Evolutionary conservation across 352 stramenopile species (phyloP), one percentile per base, ranked within the genome.

Genomic region (Globisporangium mamillatum): DNA sequence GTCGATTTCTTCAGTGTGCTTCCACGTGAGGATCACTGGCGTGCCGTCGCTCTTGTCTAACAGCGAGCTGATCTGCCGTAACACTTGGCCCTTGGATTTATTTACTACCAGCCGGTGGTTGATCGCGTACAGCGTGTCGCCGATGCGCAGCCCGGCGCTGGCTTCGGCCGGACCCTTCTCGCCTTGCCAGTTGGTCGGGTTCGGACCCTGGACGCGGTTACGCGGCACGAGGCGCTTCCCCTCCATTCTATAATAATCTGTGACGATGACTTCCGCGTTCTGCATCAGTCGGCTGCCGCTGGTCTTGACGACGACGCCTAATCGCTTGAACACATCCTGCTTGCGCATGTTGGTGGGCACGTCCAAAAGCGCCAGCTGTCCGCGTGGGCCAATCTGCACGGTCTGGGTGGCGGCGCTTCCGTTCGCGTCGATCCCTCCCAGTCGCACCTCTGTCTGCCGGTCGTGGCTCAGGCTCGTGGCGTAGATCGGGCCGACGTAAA

Each of bases 51-150:
- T 86, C 68, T 93, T 95, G 64, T 90, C 84, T 46, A 91, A 70
- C 63, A 91, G 73, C 64, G 84, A 79, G 70, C 87, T 83, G 60
- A 95, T 90, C 69, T 94, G 83, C 71, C 86, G 79, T 58, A 95
- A 74, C 62, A 95, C 85, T 64, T 95, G 88, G 16, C 86, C 82
- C 71, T 86, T 90, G 56, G 84, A 91, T 73, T 94, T 94, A 77
- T 95, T 95, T 66, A 93, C 84, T 16, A 95, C 84, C n/a, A 93
- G 81, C 66, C 83, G 78, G 64, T 93, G 84, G 76, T 95, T 95
- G 65, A 95, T 89, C 44, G 88, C 85, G 71, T 95, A 94, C 46
- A 95, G 78, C 54, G 83, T 89, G 71, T 95, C 88, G 24, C 88
- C 86, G 5, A 86, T 74, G 60, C 88, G 86, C n/a, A 95, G 76